These are phyloP conservation scores for Arthrobotrys sinensis DNA, from an alignment of 2,329 filamentous ascomycete genomes.

Conservation along the genomic window DNA sequence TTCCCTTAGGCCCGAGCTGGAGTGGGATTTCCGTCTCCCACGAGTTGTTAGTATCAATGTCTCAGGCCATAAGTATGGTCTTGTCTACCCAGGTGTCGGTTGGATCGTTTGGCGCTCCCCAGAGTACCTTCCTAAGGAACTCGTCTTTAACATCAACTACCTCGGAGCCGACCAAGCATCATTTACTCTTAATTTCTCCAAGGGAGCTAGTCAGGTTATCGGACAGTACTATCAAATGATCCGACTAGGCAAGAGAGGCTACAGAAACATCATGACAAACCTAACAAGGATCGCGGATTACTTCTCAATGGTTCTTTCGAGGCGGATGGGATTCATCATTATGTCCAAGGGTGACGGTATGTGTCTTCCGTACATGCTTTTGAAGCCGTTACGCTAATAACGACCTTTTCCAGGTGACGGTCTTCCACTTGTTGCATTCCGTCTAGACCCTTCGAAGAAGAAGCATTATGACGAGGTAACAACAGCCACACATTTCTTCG, in stretches of 20 bases:
- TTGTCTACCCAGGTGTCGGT: constrained; percentile 90
- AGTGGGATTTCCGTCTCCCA: constrained; percentile 92
- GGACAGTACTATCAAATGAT: constrained; percentile 98
- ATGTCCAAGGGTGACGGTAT: constrained; percentile 83
- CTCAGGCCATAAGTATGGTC: constrained; percentile 88
- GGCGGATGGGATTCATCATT: constrained; percentile 82
- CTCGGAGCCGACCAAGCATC: constrained; percentile 94
- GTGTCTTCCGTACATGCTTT: background rate
- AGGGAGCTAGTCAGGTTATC: constrained; percentile 93
- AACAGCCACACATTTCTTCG: constrained; percentile 62
- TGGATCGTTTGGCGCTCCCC: constrained; percentile 92
- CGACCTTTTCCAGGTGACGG: constrained; percentile 70
- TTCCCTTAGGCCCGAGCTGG: constrained; percentile 75
- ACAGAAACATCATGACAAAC: constrained; percentile 94
- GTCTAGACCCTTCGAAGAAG: constrained; percentile 74
- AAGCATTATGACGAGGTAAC: constrained; percentile 73
- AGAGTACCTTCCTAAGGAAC: constrained; percentile 87
- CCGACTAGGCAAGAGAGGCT: constrained; percentile 91
- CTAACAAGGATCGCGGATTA: constrained; percentile 92
- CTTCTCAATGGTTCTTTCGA: constrained; percentile 79
- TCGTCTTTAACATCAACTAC: constrained; percentile 99
- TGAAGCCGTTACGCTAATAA: background rate
- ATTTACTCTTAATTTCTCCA: constrained; percentile 97
- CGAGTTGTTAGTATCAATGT: constrained; percentile 95
- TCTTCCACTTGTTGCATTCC: constrained; percentile 91